Percentiles rank a stretch among this genome's conserved stretches.
Conservation (phyloP, 495 filamentous ascomycete species). For the Hypoxylon rickii region DNA sequence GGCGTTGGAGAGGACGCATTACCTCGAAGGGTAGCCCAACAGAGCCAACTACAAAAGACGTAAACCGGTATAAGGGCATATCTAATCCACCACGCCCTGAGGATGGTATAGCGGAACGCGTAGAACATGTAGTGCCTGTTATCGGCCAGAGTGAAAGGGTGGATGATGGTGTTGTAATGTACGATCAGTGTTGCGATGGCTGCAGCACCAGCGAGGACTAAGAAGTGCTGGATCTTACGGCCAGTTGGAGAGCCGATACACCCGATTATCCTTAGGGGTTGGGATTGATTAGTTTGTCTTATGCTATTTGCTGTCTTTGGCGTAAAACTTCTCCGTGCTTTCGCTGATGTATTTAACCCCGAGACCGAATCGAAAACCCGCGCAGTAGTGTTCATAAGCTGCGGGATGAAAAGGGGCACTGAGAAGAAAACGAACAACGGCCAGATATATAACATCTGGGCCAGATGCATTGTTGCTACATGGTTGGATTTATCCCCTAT, state of each 20-base stretch:
- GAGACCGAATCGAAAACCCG: neutral
- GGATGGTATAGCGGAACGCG: conserved; percentile 82
- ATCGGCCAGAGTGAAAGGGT: conserved; percentile 95
- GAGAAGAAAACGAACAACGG: conserved; percentile 89
- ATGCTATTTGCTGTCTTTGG: neutral
- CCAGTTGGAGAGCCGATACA: conserved; percentile 32
- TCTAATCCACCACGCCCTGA: conserved; percentile 62
- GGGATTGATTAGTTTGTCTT: conserved; percentile 9
- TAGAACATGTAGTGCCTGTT: conserved; percentile 98
- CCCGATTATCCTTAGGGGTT: conserved; percentile 10
- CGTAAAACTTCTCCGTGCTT: neutral
- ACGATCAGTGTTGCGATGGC: conserved; percentile 60
- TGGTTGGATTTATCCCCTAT: conserved; percentile 92
- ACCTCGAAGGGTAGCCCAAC: conserved; percentile 52
- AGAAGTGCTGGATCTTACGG: conserved; percentile 3
- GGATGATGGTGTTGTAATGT: conserved; percentile 86
- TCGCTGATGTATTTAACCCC: neutral
- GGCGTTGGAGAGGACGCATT: neutral
- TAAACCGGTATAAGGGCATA: conserved; percentile 66
- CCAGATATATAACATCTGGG: conserved; percentile 96
- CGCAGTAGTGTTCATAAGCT: conserved; percentile 11
- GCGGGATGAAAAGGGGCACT: conserved; percentile 68
- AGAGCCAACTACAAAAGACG: conserved; percentile 64
- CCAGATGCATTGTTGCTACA: conserved; percentile 80
- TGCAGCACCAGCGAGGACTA: conserved; percentile 40